Evolutionary conservation across 805 yeast species (phyloP), one percentile per base, ranked within the genome.

Genomic region (Candida lessepsii): DNA sequence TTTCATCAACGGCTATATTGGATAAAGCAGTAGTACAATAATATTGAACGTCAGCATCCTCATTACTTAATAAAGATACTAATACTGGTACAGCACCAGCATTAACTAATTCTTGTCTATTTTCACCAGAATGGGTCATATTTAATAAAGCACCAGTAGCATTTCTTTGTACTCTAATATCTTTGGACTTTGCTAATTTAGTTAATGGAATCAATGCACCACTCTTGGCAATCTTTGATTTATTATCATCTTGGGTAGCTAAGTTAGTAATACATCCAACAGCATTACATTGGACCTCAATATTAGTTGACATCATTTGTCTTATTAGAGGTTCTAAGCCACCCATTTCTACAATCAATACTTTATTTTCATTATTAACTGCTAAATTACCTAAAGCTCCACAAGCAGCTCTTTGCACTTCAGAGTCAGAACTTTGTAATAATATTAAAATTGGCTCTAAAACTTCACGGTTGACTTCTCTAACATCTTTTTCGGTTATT

Each of bases 351-450:
- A 95, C 98, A 45, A 93, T 91, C 38, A 93, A 73, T 13, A 86
- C 76, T 62, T 93, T 93, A 69, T 93, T 93, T 46, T 86, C 96
- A 56, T 89, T 90, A 66, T 93, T 89, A 23, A 93, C 99, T 2
- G 99, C 99, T 55, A 93, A 71, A 55, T 93, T 93, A n/a, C 99
- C 99, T 51, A 93, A 70, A 2, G 99, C 98, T 5, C 98, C 99
- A 64, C 98, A 91, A 0, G 99, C 97, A 6, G 99, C 99, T 39
- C 98, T 77, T 67, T 93, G 98, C 26, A 93, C 96, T 65, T 93
- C 99, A 41, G 90, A 78, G 61, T 93, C 99, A 14, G 83, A 73
- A 46, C 86, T 79, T 61, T 91, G 96, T 49, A 93, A 71, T 36
- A 93, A 73, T 35, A 88, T 86, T 45, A 93, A 72, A 29, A 93